Conservation (phyloP, 176 grass and related monocot species). For the Oryza australiensis region DNA sequence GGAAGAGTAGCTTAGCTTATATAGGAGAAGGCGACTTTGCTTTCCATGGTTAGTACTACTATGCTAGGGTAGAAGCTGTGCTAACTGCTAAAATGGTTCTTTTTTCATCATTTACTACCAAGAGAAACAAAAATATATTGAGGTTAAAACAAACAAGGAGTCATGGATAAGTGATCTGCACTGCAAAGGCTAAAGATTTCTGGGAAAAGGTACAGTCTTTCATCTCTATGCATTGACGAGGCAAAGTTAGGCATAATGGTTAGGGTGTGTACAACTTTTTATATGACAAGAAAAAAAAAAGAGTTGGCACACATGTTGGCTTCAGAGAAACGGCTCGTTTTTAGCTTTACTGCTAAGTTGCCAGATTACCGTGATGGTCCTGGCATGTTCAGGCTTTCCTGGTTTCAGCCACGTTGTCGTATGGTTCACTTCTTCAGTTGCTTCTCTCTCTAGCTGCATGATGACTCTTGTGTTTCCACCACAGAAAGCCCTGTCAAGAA, state of each 20-base stretch:
- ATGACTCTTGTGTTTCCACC: conserved; percentile 38
- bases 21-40: background rate
- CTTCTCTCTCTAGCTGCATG: background rate
- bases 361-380: conserved; percentile 4
- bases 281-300: background rate
- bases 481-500: conserved; percentile 35
- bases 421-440: background rate
- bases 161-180: background rate
- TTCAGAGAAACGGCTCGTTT: conserved; percentile 9
- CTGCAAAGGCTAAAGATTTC: background rate
- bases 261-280: background rate
- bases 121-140: background rate
- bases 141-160: background rate
- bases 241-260: conserved; percentile 2
- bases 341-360: conserved; percentile 16
- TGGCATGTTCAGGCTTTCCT: conserved; percentile 12
- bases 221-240: background rate
- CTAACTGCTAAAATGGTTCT: background rate
- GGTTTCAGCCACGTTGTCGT: conserved; percentile 25
- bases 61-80: background rate
- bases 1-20: conserved; percentile 14
- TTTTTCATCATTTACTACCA: background rate
- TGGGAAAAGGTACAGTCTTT: background rate
- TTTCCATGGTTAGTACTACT: background rate
- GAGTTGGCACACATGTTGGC: background rate